A percentile compares a stretch with the other conserved stretches of the same genome.
phyloP scores from a whole-genome alignment of 1,284 basidiomycete genomes.

The Trametes pubescens region DNA sequence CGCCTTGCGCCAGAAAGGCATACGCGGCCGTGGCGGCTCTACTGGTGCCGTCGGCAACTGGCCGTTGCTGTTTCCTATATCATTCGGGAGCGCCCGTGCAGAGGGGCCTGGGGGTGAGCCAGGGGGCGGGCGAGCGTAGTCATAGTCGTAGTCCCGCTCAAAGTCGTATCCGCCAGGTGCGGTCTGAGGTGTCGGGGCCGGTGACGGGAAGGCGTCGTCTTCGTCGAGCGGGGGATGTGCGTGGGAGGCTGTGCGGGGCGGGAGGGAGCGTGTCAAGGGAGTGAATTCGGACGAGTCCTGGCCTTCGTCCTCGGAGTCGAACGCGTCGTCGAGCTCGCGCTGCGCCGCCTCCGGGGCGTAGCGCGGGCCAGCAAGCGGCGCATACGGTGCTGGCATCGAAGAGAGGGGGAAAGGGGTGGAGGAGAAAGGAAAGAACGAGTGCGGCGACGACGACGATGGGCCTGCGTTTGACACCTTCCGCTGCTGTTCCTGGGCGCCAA shows the following conservation, averaged over 20 bases:
- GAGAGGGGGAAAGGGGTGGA: conserved; percentile 12
- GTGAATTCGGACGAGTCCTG: conserved; percentile 49
- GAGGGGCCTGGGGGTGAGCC: conserved; percentile 80
- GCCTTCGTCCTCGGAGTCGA: conserved; percentile 64
- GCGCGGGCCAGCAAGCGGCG: conserved; percentile 58
- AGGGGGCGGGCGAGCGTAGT: conserved; percentile 77
- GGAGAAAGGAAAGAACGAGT: conserved; percentile 1
- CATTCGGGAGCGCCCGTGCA: conserved; percentile 67
- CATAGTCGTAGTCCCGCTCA: conserved; percentile 43
- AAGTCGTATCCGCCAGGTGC: conserved; percentile 36
- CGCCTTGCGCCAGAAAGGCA: conserved; percentile 66
- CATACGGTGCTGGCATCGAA: conserved; percentile 51
- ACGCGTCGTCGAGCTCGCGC: conserved; percentile 72
- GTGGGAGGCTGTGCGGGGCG: conserved; percentile 32
- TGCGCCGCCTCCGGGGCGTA: conserved; percentile 54
- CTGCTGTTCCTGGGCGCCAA: conserved; percentile 11
- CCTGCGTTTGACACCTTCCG: not conserved
- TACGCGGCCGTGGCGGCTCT: conserved; percentile 47
- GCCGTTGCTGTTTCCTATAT: conserved; percentile 85
- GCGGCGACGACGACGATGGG: conserved; percentile 9
- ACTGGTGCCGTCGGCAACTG: conserved; percentile 65
- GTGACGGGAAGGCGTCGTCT: conserved; percentile 22
- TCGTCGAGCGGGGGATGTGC: conserved; percentile 26
- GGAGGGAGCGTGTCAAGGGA: conserved; percentile 43
- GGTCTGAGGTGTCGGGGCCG: conserved; percentile 22